Evolutionary conservation across 495 filamentous ascomycete genomes (phyloP), one percentile per base, ranked within the genome.

Genomic region (Neurospora sp.): DNA sequence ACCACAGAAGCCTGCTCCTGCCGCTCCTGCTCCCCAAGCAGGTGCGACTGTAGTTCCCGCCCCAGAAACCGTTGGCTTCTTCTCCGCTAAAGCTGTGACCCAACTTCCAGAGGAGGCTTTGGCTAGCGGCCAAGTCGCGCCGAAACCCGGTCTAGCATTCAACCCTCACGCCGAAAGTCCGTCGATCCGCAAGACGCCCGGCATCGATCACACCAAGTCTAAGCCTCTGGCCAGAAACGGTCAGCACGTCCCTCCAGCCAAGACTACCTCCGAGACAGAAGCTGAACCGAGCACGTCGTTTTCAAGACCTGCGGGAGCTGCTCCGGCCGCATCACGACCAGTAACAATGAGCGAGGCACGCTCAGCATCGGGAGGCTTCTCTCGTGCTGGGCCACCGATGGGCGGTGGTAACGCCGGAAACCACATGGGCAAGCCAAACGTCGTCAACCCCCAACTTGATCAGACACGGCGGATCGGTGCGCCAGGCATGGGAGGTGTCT

Each of bases 171-270:
- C 89, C 5, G 93, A 97, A 75, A 94, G 91, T 73, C 93, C 94
- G 0, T 94, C 93, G 0, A 95, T 97, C 73, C 90, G 92, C 39
- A 94, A 95, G 77, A 97, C 94, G 4, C 90, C 91, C 0, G 94
- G 94, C n/a, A 86, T 98, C 68, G 93, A 97, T 74, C 92, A 96
- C 75, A 89, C 83, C 37, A 90, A 88, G 71, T 91, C 88, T 38
- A 88, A 89, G 42, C 90, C 92, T 0, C 83, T 96, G 0, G 84
- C 82, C 3, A 87, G 81, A 68, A 81, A 78, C 22, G 78, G 82
- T 4, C 75, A 87, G 70, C 83, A 84, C 38, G 82, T 83, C 0
- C 75, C 82, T 0, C 80, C 81, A 9, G 77, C 80, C 68, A 76
- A 74, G 41, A 75, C 73, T 37, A 76, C 79, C 4, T 68, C 41